Base-by-base conservation (phyloP, 768 basidiomycete genomes). In the Mycena galopus region DNA sequence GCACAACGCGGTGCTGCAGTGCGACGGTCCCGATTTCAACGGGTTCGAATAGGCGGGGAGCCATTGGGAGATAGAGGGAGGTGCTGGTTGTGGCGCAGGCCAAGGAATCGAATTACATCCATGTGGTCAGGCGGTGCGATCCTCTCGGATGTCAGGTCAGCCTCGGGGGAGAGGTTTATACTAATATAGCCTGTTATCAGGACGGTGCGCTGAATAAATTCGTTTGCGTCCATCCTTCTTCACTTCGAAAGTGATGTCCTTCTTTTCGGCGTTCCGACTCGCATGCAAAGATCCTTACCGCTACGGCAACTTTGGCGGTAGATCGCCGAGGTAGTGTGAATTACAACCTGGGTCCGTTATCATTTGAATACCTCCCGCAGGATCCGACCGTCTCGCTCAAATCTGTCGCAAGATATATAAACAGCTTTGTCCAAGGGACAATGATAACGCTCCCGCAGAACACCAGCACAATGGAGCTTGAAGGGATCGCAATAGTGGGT, bases 1-100 rank as follows among this genome's bases (percentile, higher is more conserved):
- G 70, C 30, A 82, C 80, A 29, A 84, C 73, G 25, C 84, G 81
- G 67, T 84, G 84, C 14, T 60, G 35, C 50, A 67, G 50, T 39
- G 33, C 58, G 25, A 72, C 30, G 51, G 42, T 53, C 19, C 71
- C 71, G 65, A 71, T 61, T 51, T 53, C 27, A 39, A 65, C 37
- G 53, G 70, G 64, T 33, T 69, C 56, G 67, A 69, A 69, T 29
- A 69, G 60, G 57, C 33, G 12, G 65, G 39, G 39, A 58, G 39
- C 55, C 65, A 58, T 66, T 66, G 55, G 29, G 30, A 57, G 56
- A 66, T 65, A 42, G 53, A 65, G 64, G 30, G 23, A 56, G 53
- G 64, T 66, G 17, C 55, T 65, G 58, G 66, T 25, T 60, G 66
- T 58, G 57, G 66, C 66, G 66, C 56, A 59, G 66, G 66, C 57